phyloP scores from a whole-genome alignment of 108 stramenopile genomes.

The Discostella pseudostelligera region DNA sequence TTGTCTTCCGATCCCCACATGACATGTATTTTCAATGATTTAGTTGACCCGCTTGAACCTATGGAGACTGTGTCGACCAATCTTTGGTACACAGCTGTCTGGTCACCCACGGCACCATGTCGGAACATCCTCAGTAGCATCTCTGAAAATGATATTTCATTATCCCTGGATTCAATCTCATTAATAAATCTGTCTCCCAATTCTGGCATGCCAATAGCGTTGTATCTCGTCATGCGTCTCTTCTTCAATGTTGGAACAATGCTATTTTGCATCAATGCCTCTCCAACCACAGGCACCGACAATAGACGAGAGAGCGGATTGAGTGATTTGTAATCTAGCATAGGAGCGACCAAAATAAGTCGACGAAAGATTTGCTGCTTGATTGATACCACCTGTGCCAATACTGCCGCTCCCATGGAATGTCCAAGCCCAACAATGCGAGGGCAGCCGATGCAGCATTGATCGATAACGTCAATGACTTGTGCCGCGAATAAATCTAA shows the following conservation, averaged over 20 bases:
- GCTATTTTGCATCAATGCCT: constrained; percentile 10
- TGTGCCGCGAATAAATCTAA: constrained; percentile 18
- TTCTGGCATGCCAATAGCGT: constrained; percentile 12
- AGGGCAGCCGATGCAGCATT: background rate
- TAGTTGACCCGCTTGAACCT: background rate
- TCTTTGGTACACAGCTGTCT: constrained; percentile 1
- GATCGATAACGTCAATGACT: constrained; percentile 9
- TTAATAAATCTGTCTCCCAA: constrained; percentile 7
- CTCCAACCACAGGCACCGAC: constrained; percentile 15
- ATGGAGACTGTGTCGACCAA: constrained; percentile 1
- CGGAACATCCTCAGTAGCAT: constrained; percentile 22
- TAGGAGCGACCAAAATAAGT: constrained; percentile 13
- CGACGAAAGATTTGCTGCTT: background rate
- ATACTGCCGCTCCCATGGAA: constrained; percentile 19
- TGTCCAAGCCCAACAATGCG: constrained; percentile 17
- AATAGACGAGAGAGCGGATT: constrained; percentile 16
- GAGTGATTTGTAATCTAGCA: constrained; percentile 19
- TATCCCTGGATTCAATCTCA: constrained; percentile 2
- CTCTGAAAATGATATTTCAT: constrained; percentile 13
- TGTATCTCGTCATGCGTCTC: constrained; percentile 11
- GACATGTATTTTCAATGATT: constrained; percentile 4
- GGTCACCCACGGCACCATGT: constrained; percentile 20
- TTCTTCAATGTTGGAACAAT: constrained; percentile 20
- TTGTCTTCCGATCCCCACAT: constrained; percentile 12
- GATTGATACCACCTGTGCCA: constrained; percentile 13